These are phyloP conservation scores for Xylaria polymorpha DNA, from an alignment of 2,329 filamentous ascomycete genomes.

Conservation along the genomic window DNA sequence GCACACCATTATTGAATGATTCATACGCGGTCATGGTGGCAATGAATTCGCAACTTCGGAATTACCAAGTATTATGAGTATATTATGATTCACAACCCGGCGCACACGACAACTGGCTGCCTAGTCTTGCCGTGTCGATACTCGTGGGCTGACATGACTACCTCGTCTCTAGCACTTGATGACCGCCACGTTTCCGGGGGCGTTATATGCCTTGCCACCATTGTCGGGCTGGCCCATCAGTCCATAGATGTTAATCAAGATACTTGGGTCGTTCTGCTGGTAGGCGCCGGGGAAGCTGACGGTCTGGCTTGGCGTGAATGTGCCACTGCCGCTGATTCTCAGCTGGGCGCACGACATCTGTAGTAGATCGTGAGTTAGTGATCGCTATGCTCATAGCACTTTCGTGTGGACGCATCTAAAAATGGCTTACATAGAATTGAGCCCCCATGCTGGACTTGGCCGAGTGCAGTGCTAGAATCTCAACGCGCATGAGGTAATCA, in stretches of 20 bases:
- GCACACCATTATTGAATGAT: slow-evolving; percentile 10
- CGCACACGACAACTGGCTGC: neutral
- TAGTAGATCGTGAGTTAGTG: slow-evolving; percentile 22
- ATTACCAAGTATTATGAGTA: neutral
- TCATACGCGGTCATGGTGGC: neutral
- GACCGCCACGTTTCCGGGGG: slow-evolving; percentile 52
- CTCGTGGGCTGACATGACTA: slow-evolving; percentile 5
- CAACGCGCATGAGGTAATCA: slow-evolving; percentile 66
- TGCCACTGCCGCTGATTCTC: slow-evolving; percentile 54
- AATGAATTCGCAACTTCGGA: neutral
- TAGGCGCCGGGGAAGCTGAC: slow-evolving; percentile 61
- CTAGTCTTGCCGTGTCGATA: neutral
- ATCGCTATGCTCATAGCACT: slow-evolving; percentile 2
- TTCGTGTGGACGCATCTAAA: neutral
- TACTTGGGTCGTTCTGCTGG: slow-evolving; percentile 57
- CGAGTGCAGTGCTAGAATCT: slow-evolving; percentile 65
- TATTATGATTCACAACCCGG: neutral
- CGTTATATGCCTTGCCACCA: slow-evolving; percentile 54
- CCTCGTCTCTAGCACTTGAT: slow-evolving; percentile 43
- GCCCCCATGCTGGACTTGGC: slow-evolving; percentile 54
- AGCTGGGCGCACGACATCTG: slow-evolving; percentile 57
- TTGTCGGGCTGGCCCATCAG: slow-evolving; percentile 56
- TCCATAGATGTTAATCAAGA: slow-evolving; percentile 62
- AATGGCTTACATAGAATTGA: slow-evolving; percentile 54
- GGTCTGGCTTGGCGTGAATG: slow-evolving; percentile 52